A percentile compares a stretch with the other conserved stretches of the same genome.
These are phyloP conservation scores for Erucastrum elatum DNA, from an alignment of 345 rosid species.

Conservation along the genomic window DNA sequence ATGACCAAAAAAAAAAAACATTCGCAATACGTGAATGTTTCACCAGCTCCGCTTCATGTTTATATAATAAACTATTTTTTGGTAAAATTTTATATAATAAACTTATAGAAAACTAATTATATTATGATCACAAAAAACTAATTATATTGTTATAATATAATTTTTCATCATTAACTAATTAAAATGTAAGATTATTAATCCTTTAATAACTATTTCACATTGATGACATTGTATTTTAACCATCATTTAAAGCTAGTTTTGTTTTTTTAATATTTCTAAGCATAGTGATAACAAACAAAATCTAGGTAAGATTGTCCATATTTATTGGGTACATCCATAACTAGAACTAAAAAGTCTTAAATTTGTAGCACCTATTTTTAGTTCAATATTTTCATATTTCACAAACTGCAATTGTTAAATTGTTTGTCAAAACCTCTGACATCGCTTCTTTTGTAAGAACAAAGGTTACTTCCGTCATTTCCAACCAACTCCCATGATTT, in stretches of 20 bases:
- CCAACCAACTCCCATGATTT: not conserved
- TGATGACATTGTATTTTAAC: no score
- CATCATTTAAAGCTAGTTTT: no score
- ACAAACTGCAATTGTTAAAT: not conserved
- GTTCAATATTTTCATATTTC: not conserved
- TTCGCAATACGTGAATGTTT: not conserved
- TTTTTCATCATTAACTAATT: not conserved
- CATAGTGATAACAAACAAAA: no score
- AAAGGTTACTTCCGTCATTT: constrained; percentile 22
- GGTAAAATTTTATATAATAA: no score
- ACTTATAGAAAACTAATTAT: no score
- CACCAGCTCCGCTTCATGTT: no score
- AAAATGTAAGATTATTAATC: no score
- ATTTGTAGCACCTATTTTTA: not conserved
- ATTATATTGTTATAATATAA: no score
- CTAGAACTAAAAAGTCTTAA: not conserved
- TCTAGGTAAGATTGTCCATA: not conserved
- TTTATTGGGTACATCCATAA: not conserved
- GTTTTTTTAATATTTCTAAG: no score
- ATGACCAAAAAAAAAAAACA: not conserved
- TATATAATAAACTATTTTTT: no score
- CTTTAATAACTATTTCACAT: no score
- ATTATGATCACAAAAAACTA: no score
- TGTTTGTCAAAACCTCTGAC: not conserved
- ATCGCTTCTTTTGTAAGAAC: not conserved